Base-by-base conservation (phyloP, 208 protist genomes). In the Wallacemonas rigidus region DNA sequence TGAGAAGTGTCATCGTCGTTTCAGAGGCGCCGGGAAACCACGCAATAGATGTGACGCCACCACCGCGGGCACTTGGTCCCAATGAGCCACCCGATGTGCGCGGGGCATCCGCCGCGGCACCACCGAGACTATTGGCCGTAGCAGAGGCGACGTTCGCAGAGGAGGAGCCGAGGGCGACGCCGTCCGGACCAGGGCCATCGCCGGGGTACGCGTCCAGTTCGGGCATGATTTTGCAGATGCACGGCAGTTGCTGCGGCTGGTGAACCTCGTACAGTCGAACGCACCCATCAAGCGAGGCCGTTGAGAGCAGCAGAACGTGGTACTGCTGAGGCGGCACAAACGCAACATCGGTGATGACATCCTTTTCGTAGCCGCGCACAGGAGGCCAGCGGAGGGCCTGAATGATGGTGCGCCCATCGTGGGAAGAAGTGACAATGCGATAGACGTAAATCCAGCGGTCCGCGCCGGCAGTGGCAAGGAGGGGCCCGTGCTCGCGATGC, bases 391-490 rank as follows among this genome's bases (percentile, higher is more conserved):
- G 85, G 45, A 85, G 67, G 9, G 83, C 79, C 69, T 87, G 78
- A 40, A 80, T 79, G 40, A 82, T 57, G 17, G 80, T 80, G 65
- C 78, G 77, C 3, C 81, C 87, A 60, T 81, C 80, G 38, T 89
- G 88, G 7, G 80, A 80, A 15, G 80, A 84, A 15, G 92, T 69
- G 57, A 72, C 81, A 74, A 97, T 90, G 69, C 85, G 85, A 71
- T 95, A 97, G 56, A 97, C 73, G 80, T 92, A 90, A 71, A 97
- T 85, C 86, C 89, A 93, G 12, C 86, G 77, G 68, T 97, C 92
- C 2, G 92, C 90, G 54, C 92, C 87, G 40, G 77, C 88, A 54
- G 90, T 94, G 38, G 87, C 88, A 12, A 97, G 82, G 47, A 95
- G 75, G n/a, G 90, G 83, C 41, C 85, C 92, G 70, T 91, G 84